Evolutionary conservation across 2,329 filamentous ascomycete genomes (phyloP), one percentile per base, ranked within the genome.

Genomic region (Colletotrichum tamarilloi): DNA sequence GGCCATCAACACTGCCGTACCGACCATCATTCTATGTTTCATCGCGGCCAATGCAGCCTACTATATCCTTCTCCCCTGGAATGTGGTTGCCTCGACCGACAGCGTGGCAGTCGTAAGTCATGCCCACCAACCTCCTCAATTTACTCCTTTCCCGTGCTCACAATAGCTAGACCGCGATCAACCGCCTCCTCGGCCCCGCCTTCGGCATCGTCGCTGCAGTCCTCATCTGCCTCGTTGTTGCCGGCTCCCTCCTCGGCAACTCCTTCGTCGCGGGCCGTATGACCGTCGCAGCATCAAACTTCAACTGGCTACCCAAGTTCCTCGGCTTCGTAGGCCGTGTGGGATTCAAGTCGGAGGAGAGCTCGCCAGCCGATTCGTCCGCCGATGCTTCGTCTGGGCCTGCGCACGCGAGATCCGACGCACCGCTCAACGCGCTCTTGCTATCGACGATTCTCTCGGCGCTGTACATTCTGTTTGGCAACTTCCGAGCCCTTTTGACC

Each of bases 181-280:
- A 82, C 26, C 85, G 82, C 59, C 86, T 92, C 1, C 77, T 92
- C 1, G 90, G 90, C 2, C 83, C 82, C 0, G 84, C 80, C 0
- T 87, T 87, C 62, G 90, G 89, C 4, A 84, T 90, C 52, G 74
- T 87, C 0, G 85, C 90, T 2, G 90, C 90, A 1, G 76, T 87
- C 0, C 79, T 92, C 1, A 89, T 92, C 53, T 91, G 89, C 74
- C 79, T 91, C 0, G 90, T 91, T 0, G 90, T 91, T 5, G 89
- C 89, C 0, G 90, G 90, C 1, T 91, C 90, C 1, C 82, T 92
- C 0, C 86, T 91, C 0, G 89, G 89, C 28, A 92, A 92, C 77
- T 90, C 90, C 0, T 92, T 92, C 75, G 87, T 92, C 0, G 87
- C 88, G 0, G 88, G 90, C 9, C 87, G 90, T 32, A 90, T 92